phyloP scores from a whole-genome alignment of 2,329 filamentous ascomycete genomes.

The Chalaropsis ovoidea region DNA sequence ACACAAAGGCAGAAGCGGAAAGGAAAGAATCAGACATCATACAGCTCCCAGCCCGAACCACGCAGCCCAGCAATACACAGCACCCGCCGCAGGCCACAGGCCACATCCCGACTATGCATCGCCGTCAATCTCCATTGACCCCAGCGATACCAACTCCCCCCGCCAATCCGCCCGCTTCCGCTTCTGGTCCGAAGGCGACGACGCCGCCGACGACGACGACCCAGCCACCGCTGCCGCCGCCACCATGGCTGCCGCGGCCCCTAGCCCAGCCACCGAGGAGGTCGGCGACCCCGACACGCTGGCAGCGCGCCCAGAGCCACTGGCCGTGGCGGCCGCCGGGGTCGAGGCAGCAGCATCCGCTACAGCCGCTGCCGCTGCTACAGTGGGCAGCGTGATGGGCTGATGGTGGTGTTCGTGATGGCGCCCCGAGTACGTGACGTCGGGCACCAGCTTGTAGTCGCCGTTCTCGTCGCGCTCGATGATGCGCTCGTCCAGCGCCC shows the following conservation, averaged over 20 bases:
- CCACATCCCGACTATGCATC: background rate
- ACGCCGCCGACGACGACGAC: background rate
- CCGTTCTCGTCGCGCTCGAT: constrained; percentile 49
- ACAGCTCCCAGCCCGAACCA: too few relatives aligned
- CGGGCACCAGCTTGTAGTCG: constrained; percentile 42
- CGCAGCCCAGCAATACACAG: background rate
- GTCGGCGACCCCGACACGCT: constrained; percentile 15
- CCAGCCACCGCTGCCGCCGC: background rate
- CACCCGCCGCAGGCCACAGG: background rate
- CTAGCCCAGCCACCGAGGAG: background rate
- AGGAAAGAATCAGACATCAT: constrained; percentile 9
- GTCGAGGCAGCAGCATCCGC: background rate
- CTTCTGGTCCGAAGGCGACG: constrained; percentile 22
- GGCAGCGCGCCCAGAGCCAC: background rate
- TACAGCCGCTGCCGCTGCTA: background rate
- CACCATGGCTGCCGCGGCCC: background rate
- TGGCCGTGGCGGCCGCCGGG: background rate
- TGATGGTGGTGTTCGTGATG: constrained; percentile 25
- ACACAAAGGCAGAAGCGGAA: background rate
- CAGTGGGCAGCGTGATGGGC: constrained; percentile 18
- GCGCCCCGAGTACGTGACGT: constrained; percentile 23
- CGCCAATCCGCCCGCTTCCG: constrained; percentile 23
- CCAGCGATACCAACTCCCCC: constrained; percentile 18
- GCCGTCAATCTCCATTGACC: constrained; percentile 21
- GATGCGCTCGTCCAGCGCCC: constrained; percentile 54